Percentiles rank a stretch among this genome's conserved stretches.
Conservation (phyloP, 352 stramenopile species). For the Phytophthora pinifolia region DNA sequence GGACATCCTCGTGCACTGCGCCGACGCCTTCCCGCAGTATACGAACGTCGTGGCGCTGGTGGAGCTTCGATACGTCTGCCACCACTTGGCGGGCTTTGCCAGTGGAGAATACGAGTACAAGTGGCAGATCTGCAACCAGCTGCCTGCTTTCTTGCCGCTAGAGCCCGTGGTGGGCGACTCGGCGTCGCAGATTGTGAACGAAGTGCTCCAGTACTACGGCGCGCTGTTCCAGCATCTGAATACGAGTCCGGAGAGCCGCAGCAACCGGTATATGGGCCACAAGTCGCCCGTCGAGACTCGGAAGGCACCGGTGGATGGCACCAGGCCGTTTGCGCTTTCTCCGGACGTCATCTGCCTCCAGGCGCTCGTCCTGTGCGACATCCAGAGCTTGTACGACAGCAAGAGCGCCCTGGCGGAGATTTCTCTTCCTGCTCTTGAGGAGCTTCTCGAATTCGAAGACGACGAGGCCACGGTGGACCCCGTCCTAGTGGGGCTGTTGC, state of each 20-base stretch:
- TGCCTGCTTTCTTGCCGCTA: conserved; percentile 42
- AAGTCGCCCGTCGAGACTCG: conserved; percentile 19
- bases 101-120: conserved; percentile 60
- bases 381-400: conserved; percentile 78
- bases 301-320: conserved; percentile 1
- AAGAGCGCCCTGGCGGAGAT: conserved; percentile 70
- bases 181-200: conserved; percentile 66
- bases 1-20: conserved; percentile 61
- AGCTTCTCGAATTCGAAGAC: conserved; percentile 80
- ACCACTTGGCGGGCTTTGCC: conserved; percentile 72
- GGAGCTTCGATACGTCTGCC: conserved; percentile 81
- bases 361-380: conserved; percentile 73
- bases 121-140: conserved; percentile 78
- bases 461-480: conserved; percentile 64
- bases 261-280: conserved; percentile 34
- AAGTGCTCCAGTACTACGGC: conserved; percentile 79
- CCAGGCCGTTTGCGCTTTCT: conserved; percentile 46
- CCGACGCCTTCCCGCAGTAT: conserved; percentile 69
- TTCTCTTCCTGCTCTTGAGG: conserved; percentile 61
- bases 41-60: conserved; percentile 67
- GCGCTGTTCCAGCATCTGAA: conserved; percentile 64
- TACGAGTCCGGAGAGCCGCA: conserved; percentile 51
- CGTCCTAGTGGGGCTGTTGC: conserved; percentile 41
- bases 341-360: conserved; percentile 60
- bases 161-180: conserved; percentile 57